These are phyloP conservation scores for Microcyclosporella mali DNA, from an alignment of 2,329 filamentous ascomycete species.

Conservation along the genomic window DNA sequence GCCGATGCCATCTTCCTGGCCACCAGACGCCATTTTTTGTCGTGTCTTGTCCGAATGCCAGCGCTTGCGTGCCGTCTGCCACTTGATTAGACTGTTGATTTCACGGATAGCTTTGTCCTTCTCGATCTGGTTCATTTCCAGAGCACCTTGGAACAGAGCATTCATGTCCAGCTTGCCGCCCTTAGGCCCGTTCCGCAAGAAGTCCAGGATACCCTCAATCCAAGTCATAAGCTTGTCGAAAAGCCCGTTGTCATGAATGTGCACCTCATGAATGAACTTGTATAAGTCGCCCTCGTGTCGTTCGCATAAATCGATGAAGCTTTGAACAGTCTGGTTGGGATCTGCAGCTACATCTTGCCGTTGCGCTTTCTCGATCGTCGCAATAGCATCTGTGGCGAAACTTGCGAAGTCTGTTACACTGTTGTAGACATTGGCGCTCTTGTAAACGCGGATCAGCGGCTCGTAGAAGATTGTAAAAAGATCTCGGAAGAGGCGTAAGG, in stretches of 20 bases:
- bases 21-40: constrained; percentile 96
- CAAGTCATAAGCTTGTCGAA: constrained; percentile 96
- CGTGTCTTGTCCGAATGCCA: constrained; percentile 98
- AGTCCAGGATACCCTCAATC: constrained; percentile 93
- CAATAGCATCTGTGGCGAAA: constrained; percentile 89
- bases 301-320: constrained; percentile 93
- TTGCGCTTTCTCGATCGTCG: constrained; percentile 63
- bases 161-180: constrained; percentile 92
- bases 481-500: constrained; percentile 89
- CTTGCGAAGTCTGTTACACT: constrained; percentile 93
- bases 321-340: constrained; percentile 95
- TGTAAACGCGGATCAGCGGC: constrained; percentile 92
- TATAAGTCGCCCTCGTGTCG: constrained; percentile 96
- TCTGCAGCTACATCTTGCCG: constrained; percentile 82
- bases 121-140: constrained; percentile 62
- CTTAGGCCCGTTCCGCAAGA: constrained; percentile 73
- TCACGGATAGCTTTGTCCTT: constrained; percentile 67
- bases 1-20: constrained; percentile 48
- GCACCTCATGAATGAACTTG: constrained; percentile 97
- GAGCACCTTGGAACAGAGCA: constrained; percentile 76
- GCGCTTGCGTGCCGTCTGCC: constrained; percentile 93
- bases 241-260: constrained; percentile 90
- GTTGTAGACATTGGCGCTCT: constrained; percentile 96
- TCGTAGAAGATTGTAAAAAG: constrained; percentile 99
- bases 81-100: constrained; percentile 78